phyloP scores from a whole-genome alignment of 768 basidiomycete genomes.

The Neoboletus brunneissimus region DNA sequence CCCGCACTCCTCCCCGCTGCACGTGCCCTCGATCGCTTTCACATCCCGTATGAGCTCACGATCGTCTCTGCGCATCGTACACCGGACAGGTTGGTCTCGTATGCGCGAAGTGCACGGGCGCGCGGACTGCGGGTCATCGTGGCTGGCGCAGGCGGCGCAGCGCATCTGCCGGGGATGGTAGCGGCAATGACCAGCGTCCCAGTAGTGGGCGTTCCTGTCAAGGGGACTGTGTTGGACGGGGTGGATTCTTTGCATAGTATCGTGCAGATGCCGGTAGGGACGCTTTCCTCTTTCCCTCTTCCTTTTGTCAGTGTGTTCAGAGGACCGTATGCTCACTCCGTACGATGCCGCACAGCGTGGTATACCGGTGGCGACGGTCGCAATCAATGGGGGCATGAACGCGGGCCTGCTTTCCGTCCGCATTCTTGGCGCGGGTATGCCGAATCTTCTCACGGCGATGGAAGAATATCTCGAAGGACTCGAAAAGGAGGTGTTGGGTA shows the following conservation, averaged over 20 bases:
- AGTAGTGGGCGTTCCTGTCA: slow-evolving; percentile 95
- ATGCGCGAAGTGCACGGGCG: slow-evolving; percentile 69
- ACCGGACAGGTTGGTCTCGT: slow-evolving; percentile 79
- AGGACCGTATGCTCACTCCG: background rate
- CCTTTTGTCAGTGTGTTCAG: background rate
- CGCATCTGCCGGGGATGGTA: slow-evolving; percentile 98
- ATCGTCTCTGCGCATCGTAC: slow-evolving; percentile 98
- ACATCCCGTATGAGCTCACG: slow-evolving; percentile 86
- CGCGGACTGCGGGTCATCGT: slow-evolving; percentile 75
- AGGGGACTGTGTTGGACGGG: slow-evolving; percentile 89
- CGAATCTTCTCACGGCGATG: slow-evolving; percentile 62
- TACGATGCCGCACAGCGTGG: slow-evolving; percentile 61
- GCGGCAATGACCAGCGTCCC: slow-evolving; percentile 91
- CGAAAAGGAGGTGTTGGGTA: slow-evolving; percentile 74
- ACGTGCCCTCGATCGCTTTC: slow-evolving; percentile 76
- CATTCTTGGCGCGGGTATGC: slow-evolving; percentile 78
- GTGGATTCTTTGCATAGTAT: slow-evolving; percentile 97
- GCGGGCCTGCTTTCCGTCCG: slow-evolving; percentile 89
- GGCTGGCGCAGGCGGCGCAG: slow-evolving; percentile 97
- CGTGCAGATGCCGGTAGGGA: slow-evolving; percentile 95
- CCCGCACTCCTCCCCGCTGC: slow-evolving; percentile 90
- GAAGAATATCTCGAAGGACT: slow-evolving; percentile 67
- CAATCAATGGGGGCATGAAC: slow-evolving; percentile 93
- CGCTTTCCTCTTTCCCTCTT: background rate
- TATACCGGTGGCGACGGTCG: slow-evolving; percentile 95